Base-by-base conservation (phyloP, 2,329 filamentous ascomycete species). In the Microdochium nivale region DNA sequence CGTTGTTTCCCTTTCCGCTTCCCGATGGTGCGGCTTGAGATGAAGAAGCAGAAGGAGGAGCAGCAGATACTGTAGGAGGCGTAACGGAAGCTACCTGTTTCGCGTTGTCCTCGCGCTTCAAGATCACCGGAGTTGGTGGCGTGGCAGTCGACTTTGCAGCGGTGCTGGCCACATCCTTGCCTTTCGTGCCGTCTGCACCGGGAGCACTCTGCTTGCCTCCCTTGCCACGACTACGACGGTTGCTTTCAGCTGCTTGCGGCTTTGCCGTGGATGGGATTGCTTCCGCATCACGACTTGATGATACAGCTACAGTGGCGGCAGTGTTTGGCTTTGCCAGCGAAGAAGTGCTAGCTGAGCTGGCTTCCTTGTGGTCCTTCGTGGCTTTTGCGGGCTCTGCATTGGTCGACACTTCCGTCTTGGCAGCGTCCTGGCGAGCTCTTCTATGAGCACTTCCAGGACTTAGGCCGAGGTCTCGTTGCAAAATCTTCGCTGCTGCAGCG, bases 381-480 rank as follows among this genome's bases (percentile, higher is more conserved):
- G 52, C 52, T 52, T 74, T 75, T 30, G 56, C 56, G 13, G 66
- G 43, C 25, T 67, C 56, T 1, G 63, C 30, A 56, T 77, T 79
- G 13, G 66, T 55, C 43, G 75, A 72, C 11, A 71, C 66, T 21
- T 83, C 79, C 1, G 76, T 73, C 64, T 82, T 81, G 13, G 77
- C 76, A 49, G 77, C 77, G 58, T 82, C 77, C 54, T 79, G 76
- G 8, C 80, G 76, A 16, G 79, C 79, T 61, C 78, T 77, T 53
- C 83, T 73, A 63, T 84, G 79, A 14, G 82, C 79, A 58, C 78
- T 81, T 35, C 80, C 80, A 11, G 81, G 79, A 53, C 79, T 84
- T 1, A 87, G 73, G 21, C 83, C 83, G 19, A 86, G 72, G 55
- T 87, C 83, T 32, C 83, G 78, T 63, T 86, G 82, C 19, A 87